Percentiles rank a stretch among this genome's conserved stretches.
These are phyloP conservation scores for Leishmania mexicana DNA, from an alignment of 208 protist species.

Conservation along the genomic window DNA sequence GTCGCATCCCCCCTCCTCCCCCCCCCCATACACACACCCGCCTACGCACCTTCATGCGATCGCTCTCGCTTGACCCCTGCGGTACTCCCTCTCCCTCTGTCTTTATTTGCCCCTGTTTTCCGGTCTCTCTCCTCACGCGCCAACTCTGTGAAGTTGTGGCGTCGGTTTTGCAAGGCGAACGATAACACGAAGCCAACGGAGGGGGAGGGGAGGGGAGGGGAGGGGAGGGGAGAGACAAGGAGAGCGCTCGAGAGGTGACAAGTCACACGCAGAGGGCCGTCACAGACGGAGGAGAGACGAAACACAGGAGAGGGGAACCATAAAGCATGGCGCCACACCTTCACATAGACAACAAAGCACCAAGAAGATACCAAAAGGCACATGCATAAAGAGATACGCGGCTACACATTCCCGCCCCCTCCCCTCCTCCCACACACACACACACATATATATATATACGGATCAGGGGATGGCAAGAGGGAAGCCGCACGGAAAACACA, in stretches of 20 bases:
- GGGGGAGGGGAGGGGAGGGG: not conserved
- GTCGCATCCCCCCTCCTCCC: not conserved
- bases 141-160: not conserved
- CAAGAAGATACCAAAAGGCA: not conserved
- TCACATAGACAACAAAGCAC: not conserved
- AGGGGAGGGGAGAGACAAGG: not conserved
- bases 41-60: not conserved
- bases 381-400: not conserved
- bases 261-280: not conserved
- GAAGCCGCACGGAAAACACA: not conserved
- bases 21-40: not conserved
- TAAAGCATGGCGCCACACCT: not conserved
- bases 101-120: not conserved
- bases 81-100: not conserved
- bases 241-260: not conserved
- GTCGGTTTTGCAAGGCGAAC: not conserved
- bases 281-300: not conserved
- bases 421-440: too few relatives aligned
- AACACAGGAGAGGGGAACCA: not conserved
- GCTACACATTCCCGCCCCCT: not conserved
- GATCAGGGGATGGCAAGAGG: not conserved
- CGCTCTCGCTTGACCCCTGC: not conserved
- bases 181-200: not conserved
- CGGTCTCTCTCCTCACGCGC: too few relatives aligned
- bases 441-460: too few relatives aligned